Evolutionary conservation across 768 basidiomycete species (phyloP), one percentile per base, ranked within the genome.

Genomic region (Rhodosporidiobolus odoratus): DNA sequence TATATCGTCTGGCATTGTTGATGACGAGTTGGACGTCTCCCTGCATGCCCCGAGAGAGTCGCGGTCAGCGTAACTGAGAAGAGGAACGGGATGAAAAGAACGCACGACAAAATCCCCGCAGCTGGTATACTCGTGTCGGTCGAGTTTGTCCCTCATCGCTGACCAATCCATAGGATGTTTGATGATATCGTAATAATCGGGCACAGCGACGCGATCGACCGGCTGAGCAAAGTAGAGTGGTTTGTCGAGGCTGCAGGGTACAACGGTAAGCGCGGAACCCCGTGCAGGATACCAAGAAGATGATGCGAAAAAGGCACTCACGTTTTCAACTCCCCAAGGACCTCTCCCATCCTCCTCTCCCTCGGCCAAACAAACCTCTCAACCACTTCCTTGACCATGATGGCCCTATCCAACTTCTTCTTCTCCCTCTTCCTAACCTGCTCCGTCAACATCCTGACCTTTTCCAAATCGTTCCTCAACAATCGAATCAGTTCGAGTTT

Each of bases 91-190:
- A 23, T 3, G 30, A 10, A 34, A 32, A 21, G 40, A 5, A 52
- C 73, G 17, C 19, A 75, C 85, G 27, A 87, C 79, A 77, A 97
- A 95, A 40, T 83, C 81, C 58, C 88, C 87, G 60, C 93, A 80
- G n/a, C 84, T 83, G 17, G 83, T 79, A 79, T 97, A 98, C 77
- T 89, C 86, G 78, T 89, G 89, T n/a, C 83, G 86, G 43, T 91
- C 88, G n/a, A 98, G 85, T 80, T 92, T 98, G 78, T 88, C 84
- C 74, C 88, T 86, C 86, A 98, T 95, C 3, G 90, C 92, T 65
- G 82, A 81, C 75, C 97, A 85, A 79, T 97, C 92, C 94, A 98
- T 98, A 4, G 96, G 96, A 66, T 87, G 81, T 75, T 87, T 88
- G 78, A 98, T 87, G 58, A 93, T 86, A 30, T 91, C 88, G 79